Evolutionary conservation across 106 monocot genomes (phyloP), one percentile per base, ranked within the genome.

Genomic region (Agapanthus africanus): DNA sequence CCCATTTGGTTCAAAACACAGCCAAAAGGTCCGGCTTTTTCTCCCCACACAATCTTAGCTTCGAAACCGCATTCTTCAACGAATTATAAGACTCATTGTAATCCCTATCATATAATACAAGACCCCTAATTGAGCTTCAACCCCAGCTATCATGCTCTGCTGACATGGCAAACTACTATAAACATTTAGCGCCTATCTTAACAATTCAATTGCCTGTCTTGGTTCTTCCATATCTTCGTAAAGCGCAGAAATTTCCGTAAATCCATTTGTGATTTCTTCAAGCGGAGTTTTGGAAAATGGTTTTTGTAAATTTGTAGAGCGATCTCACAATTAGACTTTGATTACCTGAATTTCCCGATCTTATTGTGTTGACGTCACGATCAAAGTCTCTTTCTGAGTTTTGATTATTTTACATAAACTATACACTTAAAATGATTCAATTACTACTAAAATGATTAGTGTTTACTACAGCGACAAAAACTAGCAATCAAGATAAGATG

Each of bases 1-100:
- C 95, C 95, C 91, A 95, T 81, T 39, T 95, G 95, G 68, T 95
- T 95, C 86, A 95, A 49, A 51, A 85, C 88, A 25, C 91, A 40
- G 28, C 84, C 95, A 51, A 91, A 88, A 67, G 84, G 7, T 81
- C 82, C 2, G 95, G 72, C 72, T 86, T 95, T 70, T 83, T 88
- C 85, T 86, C 95, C 32, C 95, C 91, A 47, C 71, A 73, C 11
- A 74, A 73, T 19, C 91, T 75, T 14, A 95, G 66, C 72, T 91
- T 95, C 11, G 61, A 40, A 11, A 86, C 69, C 14, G 91, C 86
- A 64, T 49, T 91, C 63, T 82, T 80, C 59, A 95, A 77, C 2
- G 66, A 80, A 0, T 23, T 3, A 70, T 88, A 88, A 11, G 88
- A 86, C 62, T 86, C 84, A 0, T 36, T 41, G 31, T 84, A 91